Evolutionary conservation across 73 alveolate genomes (phyloP).

Genomic region (Paramecium octaurelia): DNA sequence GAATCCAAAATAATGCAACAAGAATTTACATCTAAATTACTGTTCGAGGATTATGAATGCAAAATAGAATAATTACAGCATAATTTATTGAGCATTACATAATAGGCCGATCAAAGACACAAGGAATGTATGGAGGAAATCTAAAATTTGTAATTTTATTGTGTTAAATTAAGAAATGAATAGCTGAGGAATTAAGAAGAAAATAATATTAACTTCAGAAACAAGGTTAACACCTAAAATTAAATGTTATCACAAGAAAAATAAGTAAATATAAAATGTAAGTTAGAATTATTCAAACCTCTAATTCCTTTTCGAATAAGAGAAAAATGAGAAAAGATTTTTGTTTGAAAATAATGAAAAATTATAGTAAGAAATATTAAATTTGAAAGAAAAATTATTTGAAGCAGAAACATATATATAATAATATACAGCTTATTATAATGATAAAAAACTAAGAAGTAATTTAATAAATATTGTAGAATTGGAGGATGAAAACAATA

Average conservation of each 20-base stretch:
- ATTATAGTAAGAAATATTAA: background rate
- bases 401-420: background rate
- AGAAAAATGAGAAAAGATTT: background rate
- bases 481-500: background rate
- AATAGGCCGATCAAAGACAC: background rate
- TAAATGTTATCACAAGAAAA: background rate
- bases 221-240: background rate
- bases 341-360: background rate
- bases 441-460: background rate
- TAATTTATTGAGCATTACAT: background rate
- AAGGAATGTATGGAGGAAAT: background rate
- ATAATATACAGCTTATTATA: background rate
- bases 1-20: background rate
- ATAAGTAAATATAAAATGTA: background rate
- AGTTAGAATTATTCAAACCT: background rate
- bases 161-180: background rate
- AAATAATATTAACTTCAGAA: background rate
- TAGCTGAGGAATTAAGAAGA: background rate
- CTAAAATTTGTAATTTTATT: background rate
- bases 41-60: background rate
- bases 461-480: background rate
- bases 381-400: background rate
- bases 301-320: background rate
- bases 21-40: background rate
- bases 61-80: background rate